Base-by-base conservation (phyloP, 805 yeast species). In the Ogataea philodendri region DNA sequence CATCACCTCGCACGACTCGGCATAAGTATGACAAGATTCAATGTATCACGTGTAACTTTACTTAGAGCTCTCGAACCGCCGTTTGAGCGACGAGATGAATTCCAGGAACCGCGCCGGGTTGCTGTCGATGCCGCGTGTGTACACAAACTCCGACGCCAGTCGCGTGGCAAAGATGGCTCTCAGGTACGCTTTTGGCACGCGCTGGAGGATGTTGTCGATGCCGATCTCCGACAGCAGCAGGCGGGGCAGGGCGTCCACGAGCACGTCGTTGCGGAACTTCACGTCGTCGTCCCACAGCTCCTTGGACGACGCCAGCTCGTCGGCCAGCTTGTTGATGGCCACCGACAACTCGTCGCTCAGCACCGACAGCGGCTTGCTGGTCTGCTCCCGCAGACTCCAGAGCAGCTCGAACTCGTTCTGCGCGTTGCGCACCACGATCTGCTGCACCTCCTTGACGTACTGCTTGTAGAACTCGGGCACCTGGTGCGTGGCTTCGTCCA, bases 141-240 rank as follows among this genome's bases (percentile, higher is more conserved):
- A 88, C 36, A 88, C 94, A 61, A 84, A 88, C 30, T 82, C 72
- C 30, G 95, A 83, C 8, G 95, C 88, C 51, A 88, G 69, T 55
- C 78, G 81, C 22, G 93, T 82, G 28, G 95, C 94, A 55, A 90
- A 84, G 49, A 90, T 76, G 3, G 96, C 95, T 55, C 78, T 81
- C 58, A 90, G 69, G 60, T 90, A 93, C 34, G 94, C 74, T 39
- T 74, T 84, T 13, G 98, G 98, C 23, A 90, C 93, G 53, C 93
- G 77, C 28, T 65, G 53, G 50, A 90, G 67, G 25, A 90, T 78
- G 38, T 66, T 64, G 7, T 79, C 82, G 38, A 86, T 74, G 6
- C 87, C 85, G 26, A 80, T 69, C 53, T 77, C 72, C 25, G 74
- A 60, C 34, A 83, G 68, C 49, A 90, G 74, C 46, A 83, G 65